Conservation (phyloP, 345 rosid species). For the Lagerstroemia speciosa region DNA sequence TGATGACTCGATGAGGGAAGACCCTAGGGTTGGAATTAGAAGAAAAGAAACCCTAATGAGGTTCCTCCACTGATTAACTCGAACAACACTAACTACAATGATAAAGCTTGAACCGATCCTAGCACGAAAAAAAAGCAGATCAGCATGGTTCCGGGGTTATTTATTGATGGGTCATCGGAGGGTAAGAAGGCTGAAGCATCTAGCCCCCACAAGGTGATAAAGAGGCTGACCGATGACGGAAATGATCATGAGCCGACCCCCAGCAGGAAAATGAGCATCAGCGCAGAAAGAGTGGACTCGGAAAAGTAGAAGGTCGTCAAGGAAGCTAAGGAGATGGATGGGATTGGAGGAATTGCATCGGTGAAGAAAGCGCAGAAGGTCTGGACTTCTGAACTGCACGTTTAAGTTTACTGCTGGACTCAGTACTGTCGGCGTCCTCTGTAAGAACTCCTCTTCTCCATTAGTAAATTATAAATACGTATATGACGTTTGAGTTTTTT, state of each 20-base stretch:
- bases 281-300: neutral
- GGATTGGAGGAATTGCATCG: neutral
- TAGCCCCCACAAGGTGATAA: neutral
- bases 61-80: neutral
- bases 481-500: too few relatives aligned
- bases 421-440: slow-evolving; percentile 23
- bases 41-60: neutral
- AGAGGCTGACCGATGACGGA: neutral
- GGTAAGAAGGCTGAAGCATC: neutral
- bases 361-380: neutral
- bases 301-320: neutral
- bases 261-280: neutral
- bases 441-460: neutral
- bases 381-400: slow-evolving; percentile 36
- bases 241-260: neutral
- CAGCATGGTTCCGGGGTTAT: neutral
- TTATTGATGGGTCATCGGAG: neutral
- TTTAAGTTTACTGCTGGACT: slow-evolving; percentile 32
- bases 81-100: neutral
- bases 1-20: neutral
- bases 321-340: neutral
- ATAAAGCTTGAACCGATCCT: neutral
- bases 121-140: neutral
- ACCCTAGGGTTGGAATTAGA: neutral
- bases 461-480: neutral